Evolutionary conservation across 306 rosid genomes (phyloP), one percentile per base, ranked within the genome.

Genomic region (Dryas drummondii): DNA sequence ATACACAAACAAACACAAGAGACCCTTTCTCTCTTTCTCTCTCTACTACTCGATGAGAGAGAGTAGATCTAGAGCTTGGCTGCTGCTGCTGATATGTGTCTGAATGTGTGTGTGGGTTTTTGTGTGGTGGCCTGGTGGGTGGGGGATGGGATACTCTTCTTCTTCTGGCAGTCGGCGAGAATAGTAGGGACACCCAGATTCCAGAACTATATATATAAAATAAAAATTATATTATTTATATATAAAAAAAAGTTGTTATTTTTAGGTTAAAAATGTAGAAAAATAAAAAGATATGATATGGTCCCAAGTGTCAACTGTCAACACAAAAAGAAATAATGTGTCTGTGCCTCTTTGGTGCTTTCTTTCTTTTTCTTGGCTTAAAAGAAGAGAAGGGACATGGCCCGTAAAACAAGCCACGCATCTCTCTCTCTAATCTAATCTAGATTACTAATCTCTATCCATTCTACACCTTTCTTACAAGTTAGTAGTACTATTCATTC

Each of bases 331-430:
- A 65, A 46, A 10, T 60, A 70, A 69, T 66, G 72, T 52, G 71
- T 72, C 72, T 59, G 16, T 42, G 68, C 70, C 70, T 48, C 10
- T 52, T 40, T 61, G 64, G 56, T 32, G 37, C 37, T 32, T 32
- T 32, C 37, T 32, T 32, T 12, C 27, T 66, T 57, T 58, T 16
- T 45, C 32, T 58, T 71, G 59, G 73, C 74, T 80, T 58, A 66
- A 78, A 83, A 65, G 87, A 73, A 70, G 74, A 52, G 53, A 74
- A 72, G 54, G 14, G 80, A 59, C 83, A 81, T 59, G 72, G 66
- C 81, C 83, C 85, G 78, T 77, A 81, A 84, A 81, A 78, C 80
- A 76, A 78, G 85, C 83, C 80, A 70, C 47, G 74, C 72, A 75
- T 50, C 77, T 12, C 50, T 51, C 16, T 17, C 72, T 9, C 50